Evolutionary conservation across 177 flowering plant species (phyloP).

Genomic region (Vitis hybrid): DNA sequence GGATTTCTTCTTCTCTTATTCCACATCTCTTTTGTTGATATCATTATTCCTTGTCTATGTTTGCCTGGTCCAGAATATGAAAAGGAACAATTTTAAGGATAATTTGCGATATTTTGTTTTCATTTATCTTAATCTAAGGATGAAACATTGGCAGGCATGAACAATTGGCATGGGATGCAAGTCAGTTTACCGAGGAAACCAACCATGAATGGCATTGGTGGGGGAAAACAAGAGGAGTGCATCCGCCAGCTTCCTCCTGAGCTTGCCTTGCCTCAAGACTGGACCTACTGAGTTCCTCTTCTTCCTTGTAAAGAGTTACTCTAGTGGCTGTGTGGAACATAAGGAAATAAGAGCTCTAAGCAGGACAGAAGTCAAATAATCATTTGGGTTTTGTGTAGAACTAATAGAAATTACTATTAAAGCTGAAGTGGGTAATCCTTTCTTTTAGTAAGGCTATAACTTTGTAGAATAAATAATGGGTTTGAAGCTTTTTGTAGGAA

Average conservation of each 20-base stretch:
- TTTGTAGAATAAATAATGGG: neutral
- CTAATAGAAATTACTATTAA: neutral
- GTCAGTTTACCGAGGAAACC: conserved; percentile 6
- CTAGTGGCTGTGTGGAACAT: no score
- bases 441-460: neutral
- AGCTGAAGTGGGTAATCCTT: neutral
- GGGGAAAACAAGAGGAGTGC: conserved; percentile 17
- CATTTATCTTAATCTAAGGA: neutral
- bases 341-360: neutral
- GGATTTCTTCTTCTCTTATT: no score
- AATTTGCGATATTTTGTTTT: neutral
- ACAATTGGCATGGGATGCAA: conserved; percentile 12
- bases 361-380: neutral
- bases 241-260: conserved; percentile 28
- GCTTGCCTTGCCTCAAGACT: conserved; percentile 36
- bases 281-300: conserved; percentile 36
- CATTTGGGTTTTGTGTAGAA: neutral
- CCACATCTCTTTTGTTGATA: no score
- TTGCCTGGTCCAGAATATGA: no score
- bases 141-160: conserved; percentile 20
- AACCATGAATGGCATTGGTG: conserved; percentile 7
- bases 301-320: neutral
- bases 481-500: conserved; percentile 4
- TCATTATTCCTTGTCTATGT: no score
- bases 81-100: no score